phyloP scores from a whole-genome alignment of 805 yeast genomes.

The Cyberlindnera amylophila region DNA sequence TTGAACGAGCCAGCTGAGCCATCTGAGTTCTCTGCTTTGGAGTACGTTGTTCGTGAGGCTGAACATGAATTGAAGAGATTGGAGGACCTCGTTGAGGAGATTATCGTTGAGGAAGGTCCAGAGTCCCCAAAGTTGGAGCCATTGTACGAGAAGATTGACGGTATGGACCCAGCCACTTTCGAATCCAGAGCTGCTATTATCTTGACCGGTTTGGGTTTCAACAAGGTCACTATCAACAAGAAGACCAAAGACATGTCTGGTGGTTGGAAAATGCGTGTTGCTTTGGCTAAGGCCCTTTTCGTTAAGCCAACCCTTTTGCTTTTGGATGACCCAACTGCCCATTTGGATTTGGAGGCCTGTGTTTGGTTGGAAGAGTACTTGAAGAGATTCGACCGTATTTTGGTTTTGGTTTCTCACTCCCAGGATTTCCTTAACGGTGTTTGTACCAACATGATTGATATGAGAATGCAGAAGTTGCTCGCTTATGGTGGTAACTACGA shows the following conservation, averaged over 20 bases:
- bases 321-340: conserved; percentile 99
- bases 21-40: conserved; percentile 85
- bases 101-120: conserved; percentile 89
- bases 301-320: conserved; percentile 94
- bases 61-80: conserved; percentile 86
- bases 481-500: conserved; percentile 98
- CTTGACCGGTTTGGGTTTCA: conserved; percentile 96
- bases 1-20: conserved; percentile 98
- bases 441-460: conserved; percentile 96
- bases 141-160: conserved; percentile 91
- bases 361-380: conserved; percentile 99
- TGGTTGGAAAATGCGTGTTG: conserved; percentile 99
- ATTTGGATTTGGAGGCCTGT: conserved; percentile 98
- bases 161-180: conserved; percentile 92
- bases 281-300: conserved; percentile 94
- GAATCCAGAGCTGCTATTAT: conserved; percentile 96
- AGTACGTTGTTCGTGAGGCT: conserved; percentile 96
- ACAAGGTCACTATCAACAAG: conserved; percentile 78
- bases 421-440: conserved; percentile 99
- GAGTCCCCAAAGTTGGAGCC: conserved; percentile 84
- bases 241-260: conserved; percentile 99
- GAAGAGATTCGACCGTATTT: conserved; percentile 88
- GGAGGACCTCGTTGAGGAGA: conserved; percentile 87
- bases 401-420: conserved; percentile 94
- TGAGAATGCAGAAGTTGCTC: conserved; percentile 75